Conservation (phyloP, 305 asterid genomes). For the Fraxinus sp. region DNA sequence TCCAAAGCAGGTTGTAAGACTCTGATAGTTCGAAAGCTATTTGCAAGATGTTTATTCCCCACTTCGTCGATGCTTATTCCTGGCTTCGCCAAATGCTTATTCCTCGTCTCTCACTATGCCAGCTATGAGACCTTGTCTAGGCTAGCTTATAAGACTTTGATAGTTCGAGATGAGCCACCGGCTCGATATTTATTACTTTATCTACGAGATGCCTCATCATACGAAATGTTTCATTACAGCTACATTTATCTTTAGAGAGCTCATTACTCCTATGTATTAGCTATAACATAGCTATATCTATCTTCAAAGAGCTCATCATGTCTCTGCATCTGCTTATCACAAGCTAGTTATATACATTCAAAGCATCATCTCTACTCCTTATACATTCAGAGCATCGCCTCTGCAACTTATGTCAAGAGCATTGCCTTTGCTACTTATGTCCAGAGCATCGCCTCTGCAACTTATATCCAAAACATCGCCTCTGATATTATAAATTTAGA, state of each 20-base stretch:
- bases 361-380: too few relatives aligned
- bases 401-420: not conserved
- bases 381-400: not conserved
- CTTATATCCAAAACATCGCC: not conserved
- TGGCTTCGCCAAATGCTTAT: too few relatives aligned
- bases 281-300: not conserved
- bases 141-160: not conserved
- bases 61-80: not conserved
- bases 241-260: not conserved
- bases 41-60: not conserved
- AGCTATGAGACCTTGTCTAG: not conserved
- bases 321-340: not conserved
- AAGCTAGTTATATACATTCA: not conserved
- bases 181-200: not conserved
- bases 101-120: not conserved
- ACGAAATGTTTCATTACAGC: not conserved
- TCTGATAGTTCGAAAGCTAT: not conserved
- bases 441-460: too few relatives aligned
- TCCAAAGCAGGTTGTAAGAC: too few relatives aligned
- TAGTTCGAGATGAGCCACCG: not conserved
- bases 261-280: not conserved
- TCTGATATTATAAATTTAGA: too few relatives aligned
- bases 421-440: not conserved
- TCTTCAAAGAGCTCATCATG: not conserved
- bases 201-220: not conserved